Evolutionary conservation across 2,329 filamentous ascomycete genomes (phyloP).

Genomic region (Pseudocercospora musae): DNA sequence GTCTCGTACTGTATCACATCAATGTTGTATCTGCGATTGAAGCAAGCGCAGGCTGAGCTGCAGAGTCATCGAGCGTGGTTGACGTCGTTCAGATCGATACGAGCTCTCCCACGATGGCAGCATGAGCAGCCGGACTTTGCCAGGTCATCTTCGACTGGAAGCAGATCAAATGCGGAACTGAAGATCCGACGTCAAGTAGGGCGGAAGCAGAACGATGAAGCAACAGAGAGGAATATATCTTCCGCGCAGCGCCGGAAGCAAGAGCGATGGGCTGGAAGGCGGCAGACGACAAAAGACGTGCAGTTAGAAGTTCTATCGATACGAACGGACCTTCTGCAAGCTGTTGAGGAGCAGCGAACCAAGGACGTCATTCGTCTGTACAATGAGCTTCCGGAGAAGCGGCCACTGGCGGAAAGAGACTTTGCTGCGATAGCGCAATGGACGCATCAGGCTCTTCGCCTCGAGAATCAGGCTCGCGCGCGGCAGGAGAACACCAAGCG

Average conservation of each 20-base stretch:
- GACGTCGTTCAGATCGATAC: background rate
- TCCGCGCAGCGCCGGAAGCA: slow-evolving; percentile 16
- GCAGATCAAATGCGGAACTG: background rate
- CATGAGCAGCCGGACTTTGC: background rate
- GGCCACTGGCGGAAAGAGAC: slow-evolving; percentile 14
- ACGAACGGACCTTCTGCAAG: slow-evolving; percentile 20
- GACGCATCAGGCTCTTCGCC: slow-evolving; percentile 12
- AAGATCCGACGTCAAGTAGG: background rate
- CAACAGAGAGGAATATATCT: background rate
- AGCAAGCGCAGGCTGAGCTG: background rate
- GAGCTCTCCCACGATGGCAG: background rate
- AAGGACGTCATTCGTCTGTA: slow-evolving; percentile 23
- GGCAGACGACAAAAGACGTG: slow-evolving; percentile 2
- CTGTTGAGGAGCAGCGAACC: slow-evolving; percentile 20
- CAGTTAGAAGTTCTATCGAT: slow-evolving; percentile 8
- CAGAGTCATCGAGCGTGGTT: background rate
- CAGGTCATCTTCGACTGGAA: background rate
- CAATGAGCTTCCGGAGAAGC: slow-evolving; percentile 14
- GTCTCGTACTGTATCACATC: background rate
- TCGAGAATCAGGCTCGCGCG: slow-evolving; percentile 8
- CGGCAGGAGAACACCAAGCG: background rate
- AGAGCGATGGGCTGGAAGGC: slow-evolving; percentile 10
- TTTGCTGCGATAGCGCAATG: slow-evolving; percentile 18
- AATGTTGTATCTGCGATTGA: slow-evolving; percentile 1
- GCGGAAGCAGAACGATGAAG: background rate